Base-by-base conservation (phyloP, 2,329 filamentous ascomycete genomes). In the Scortechinia acanthostroma region DNA sequence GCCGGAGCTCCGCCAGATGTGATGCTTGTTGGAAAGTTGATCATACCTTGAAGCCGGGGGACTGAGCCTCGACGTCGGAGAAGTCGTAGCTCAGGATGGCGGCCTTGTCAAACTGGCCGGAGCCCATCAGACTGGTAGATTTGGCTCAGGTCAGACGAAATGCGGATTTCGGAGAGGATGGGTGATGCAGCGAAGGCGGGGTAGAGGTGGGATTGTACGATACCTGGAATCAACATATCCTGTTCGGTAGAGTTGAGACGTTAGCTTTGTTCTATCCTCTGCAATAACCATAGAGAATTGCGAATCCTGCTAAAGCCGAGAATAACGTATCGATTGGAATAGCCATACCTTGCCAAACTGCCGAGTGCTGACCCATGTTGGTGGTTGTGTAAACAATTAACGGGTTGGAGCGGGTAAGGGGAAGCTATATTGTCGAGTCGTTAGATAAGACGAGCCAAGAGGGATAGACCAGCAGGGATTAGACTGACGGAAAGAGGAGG, bases 81-180 rank as follows among this genome's bases (percentile, higher is more conserved):
- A 89, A 88, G 55, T 86, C 86, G 52, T 69, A 70, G 66, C 86
- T 90, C 73, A 93, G 81, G 64, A 95, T 90, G 61, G 87, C 86
- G 57, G 77, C 90, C 71, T 89, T 84, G 71, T 93, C 85, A 60
- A 95, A 68, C 63, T 91, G 83, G 59, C 83, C 83, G 57, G 76
- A 83, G 69, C 76, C 84, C 59, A 94, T 77, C 58, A 95, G 80
- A 77, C 89, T 95, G 60, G 55, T 30, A 46, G 30, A 25, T 45
- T 47, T n/a, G n/a, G n/a, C n/a, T n/a, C 25, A 17, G 6, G 35
- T 40, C 35, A 40, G 35, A n/a, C n/a, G n/a, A n/a, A n/a, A n/a
- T n/a, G n/a, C n/a, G n/a, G n/a, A 40, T 40, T 10, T 40, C 35
- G 17, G 6, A 19, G 35, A 40, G 6, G 35, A 10, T 10, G 10